Evolutionary conservation across 768 basidiomycete genomes (phyloP), one percentile per base, ranked within the genome.

Genomic region (Pholiota microspora): DNA sequence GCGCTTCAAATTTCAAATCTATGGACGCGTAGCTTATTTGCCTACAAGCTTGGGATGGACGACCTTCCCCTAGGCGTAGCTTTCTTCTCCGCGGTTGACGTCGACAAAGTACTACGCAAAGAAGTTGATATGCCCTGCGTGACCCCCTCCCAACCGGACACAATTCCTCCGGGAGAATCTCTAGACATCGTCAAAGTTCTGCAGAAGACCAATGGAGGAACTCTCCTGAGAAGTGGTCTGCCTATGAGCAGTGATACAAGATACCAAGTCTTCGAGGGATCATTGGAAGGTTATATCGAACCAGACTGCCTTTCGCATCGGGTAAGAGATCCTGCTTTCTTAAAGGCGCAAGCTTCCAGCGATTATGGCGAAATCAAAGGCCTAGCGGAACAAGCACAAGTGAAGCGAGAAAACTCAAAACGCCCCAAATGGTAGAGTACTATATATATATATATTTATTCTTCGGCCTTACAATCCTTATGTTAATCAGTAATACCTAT

Each of bases 121-220:
- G 96, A 98, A 71, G 93, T 94, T 23, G 90, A 94, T 66, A 93
- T 98, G 91, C 78, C 92, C 0, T 99, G 96, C 62, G 82, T 92
- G 29, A 99, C 97, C 7, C 96, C 96, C 0, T 95, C 92, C 6
- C 92, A 98, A 58, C 89, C 91, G 15, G 67, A 66, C 16, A 80
- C 88, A 0, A 93, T 98, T 53, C 81, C 90, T 0, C 80, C 92
- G 0, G 97, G 96, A n/a, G 90, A 97, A 71, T 88, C 85, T 47
- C 66, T 97, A 57, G 82, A 86, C 65, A 94, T 99, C 57, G 59
- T 64, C 8, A 62, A 77, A 35, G 72, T 90, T 10, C 73, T 98
- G 27, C 73, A 72, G 24, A 82, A 80, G 67, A 96, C 93, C 3
- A 74, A 79, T 42, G 82, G 83, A 2, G 92, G 88, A 10, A 83